Conservation (phyloP, 352 stramenopile genomes). For the Phytophthora pisi region DNA sequence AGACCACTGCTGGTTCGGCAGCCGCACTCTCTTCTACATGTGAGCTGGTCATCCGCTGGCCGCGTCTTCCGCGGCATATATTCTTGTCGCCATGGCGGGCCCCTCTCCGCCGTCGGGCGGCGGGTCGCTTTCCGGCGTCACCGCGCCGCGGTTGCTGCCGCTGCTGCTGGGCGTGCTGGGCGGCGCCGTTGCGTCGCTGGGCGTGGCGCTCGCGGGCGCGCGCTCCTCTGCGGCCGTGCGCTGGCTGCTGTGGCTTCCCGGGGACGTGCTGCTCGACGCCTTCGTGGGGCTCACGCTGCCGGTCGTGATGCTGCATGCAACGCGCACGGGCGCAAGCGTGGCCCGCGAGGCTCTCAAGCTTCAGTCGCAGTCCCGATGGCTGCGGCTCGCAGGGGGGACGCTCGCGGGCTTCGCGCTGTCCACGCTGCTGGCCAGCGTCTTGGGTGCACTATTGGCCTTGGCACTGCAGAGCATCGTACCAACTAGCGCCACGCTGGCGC, state of each 20-base stretch:
- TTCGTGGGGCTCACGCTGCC: conserved; percentile 25
- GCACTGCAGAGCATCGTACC: conserved; percentile 45
- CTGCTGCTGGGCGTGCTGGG: conserved; percentile 32
- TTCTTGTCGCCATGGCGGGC: conserved; percentile 27
- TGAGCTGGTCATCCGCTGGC: conserved; percentile 1
- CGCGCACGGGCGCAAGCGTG: conserved; percentile 9
- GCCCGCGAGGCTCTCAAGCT: conserved; percentile 2
- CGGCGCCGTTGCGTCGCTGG: conserved; percentile 36
- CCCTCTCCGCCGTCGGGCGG: conserved; percentile 8
- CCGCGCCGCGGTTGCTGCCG: conserved; percentile 21
- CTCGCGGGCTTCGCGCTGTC: conserved; percentile 40
- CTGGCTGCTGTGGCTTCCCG: conserved; percentile 40
- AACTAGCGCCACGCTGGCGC: conserved; percentile 25
- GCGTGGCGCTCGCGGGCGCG: conserved; percentile 43
- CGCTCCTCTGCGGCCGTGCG: conserved; percentile 34
- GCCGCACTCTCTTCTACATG: conserved; percentile 25
- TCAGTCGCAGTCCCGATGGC: conserved; percentile 16
- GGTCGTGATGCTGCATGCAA: conserved; percentile 20
- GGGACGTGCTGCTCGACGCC: conserved; percentile 21
- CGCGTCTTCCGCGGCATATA: conserved; percentile 8
- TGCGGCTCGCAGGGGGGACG: conserved; percentile 19
- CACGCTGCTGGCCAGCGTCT: conserved; percentile 49
- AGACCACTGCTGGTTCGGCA: neutral
- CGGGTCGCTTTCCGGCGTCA: conserved; percentile 16
- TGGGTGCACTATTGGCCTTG: conserved; percentile 54